Evolutionary conservation across 75 land plant genomes (phyloP).

Genomic region (Cunninghamia lanceolata): DNA sequence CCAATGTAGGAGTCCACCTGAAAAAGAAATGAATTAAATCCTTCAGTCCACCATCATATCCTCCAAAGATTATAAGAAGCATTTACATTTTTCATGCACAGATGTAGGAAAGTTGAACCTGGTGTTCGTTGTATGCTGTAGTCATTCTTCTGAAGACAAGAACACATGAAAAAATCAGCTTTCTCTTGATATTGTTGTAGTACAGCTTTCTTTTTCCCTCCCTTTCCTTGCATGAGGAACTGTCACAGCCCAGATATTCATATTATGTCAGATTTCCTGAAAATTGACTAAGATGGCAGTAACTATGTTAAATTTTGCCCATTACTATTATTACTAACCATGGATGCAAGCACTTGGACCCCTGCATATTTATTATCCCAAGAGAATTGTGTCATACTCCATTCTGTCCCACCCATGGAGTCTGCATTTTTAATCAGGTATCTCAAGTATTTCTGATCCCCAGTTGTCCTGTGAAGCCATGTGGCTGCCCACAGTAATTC

Average conservation of each 20-base stretch:
- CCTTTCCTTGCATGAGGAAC: conserved; percentile 51
- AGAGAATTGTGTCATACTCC: conserved; percentile 50
- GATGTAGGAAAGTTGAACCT: conserved; percentile 4
- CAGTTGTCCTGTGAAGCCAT: conserved; percentile 52
- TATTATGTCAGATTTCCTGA: neutral
- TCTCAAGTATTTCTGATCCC: conserved; percentile 37
- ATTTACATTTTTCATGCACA: neutral
- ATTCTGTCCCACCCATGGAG: conserved; percentile 45
- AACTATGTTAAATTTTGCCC: neutral
- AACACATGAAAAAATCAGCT: conserved; percentile 29
- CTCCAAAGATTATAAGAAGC: neutral
- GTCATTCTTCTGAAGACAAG: conserved; percentile 30
- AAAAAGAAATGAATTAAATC: neutral
- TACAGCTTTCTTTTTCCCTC: conserved; percentile 10
- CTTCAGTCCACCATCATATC: neutral
- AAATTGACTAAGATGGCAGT: neutral
- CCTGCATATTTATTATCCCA: conserved; percentile 72
- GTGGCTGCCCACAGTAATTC: conserved; percentile 62
- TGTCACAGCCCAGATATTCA: conserved; percentile 8
- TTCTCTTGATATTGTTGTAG: conserved; percentile 30
- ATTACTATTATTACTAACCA: conserved; percentile 25
- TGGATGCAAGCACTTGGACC: conserved; percentile 56
- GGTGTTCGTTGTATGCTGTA: conserved; percentile 26
- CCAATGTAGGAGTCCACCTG: conserved; percentile 36
- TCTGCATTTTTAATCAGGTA: conserved; percentile 43